Evolutionary conservation across 768 basidiomycete genomes (phyloP).

Genomic region (Podaxis sp.): DNA sequence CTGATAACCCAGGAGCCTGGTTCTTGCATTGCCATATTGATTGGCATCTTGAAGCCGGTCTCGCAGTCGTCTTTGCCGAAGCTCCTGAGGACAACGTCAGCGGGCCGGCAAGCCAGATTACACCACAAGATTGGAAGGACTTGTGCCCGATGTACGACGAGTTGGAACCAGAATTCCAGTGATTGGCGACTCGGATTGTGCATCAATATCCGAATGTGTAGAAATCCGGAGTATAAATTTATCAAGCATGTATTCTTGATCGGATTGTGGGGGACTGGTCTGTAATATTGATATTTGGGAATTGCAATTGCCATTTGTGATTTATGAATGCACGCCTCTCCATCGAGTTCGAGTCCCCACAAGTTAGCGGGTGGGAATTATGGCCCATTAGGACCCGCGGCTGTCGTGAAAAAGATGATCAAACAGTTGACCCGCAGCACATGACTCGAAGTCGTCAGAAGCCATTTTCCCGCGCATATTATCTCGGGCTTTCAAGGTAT

Average conservation of each 20-base stretch:
- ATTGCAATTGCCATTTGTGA: too few relatives aligned
- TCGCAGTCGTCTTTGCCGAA: constrained; percentile 39
- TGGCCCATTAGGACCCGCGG: too few relatives aligned
- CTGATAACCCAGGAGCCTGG: constrained; percentile 24
- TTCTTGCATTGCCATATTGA: constrained; percentile 25
- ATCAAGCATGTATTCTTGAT: neutral
- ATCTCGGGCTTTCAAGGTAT: too few relatives aligned
- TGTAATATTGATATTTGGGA: too few relatives aligned
- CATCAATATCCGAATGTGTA: neutral
- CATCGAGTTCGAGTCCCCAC: too few relatives aligned
- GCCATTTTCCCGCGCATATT: too few relatives aligned
- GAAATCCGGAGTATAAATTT: neutral
- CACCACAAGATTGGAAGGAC: constrained; percentile 22
- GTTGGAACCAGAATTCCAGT: constrained; percentile 19
- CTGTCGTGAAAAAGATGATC: too few relatives aligned
- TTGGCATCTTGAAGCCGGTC: constrained; percentile 38
- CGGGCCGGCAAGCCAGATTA: constrained; percentile 24
- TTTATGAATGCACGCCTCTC: too few relatives aligned
- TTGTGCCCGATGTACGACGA: constrained; percentile 20
- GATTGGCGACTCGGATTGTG: neutral
- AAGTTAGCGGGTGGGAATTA: too few relatives aligned
- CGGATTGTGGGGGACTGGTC: neutral
- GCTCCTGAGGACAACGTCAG: constrained; percentile 25
- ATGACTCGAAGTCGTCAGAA: too few relatives aligned
- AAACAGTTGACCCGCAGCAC: too few relatives aligned